Percentiles rank a stretch among this genome's conserved stretches.
Evolutionary conservation across 768 basidiomycete genomes (phyloP).

Genomic region (Udeniomyces megalosporus): DNA sequence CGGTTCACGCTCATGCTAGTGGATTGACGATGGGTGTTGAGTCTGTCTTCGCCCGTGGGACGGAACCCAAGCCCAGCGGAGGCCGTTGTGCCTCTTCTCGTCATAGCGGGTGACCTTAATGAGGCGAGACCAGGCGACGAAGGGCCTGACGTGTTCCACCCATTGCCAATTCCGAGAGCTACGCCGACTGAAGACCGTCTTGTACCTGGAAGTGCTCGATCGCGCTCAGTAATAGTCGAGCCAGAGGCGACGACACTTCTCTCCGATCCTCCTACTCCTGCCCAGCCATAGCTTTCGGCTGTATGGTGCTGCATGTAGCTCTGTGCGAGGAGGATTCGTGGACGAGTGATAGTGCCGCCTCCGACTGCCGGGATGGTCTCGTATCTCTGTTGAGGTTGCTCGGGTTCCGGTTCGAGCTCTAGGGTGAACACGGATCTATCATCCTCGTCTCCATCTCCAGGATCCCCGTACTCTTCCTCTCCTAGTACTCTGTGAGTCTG

Average conservation of each 20-base stretch:
- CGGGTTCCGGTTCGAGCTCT: too few species aligned
- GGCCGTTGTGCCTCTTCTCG: not conserved
- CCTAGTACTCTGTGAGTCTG: slow-evolving; percentile 20
- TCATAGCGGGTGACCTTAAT: not conserved
- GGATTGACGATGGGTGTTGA: not conserved
- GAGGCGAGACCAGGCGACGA: not conserved
- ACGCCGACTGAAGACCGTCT: not conserved
- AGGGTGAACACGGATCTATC: not conserved
- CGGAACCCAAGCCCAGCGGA: not conserved
- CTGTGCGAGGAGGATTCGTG: not conserved
- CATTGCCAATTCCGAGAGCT: not conserved
- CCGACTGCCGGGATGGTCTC: slow-evolving; percentile 85
- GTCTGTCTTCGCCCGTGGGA: too few species aligned
- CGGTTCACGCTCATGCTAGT: not conserved
- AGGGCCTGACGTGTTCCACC: not conserved
- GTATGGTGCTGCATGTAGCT: not conserved
- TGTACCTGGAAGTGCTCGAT: not conserved
- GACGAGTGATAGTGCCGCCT: slow-evolving; percentile 49
- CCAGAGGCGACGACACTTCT: not conserved
- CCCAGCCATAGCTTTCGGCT: not conserved
- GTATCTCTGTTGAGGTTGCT: slow-evolving; percentile 37
- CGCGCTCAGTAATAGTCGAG: not conserved
- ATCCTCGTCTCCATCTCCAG: slow-evolving; percentile 15
- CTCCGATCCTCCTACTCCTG: not conserved
- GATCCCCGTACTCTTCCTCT: slow-evolving; percentile 37